phyloP scores from a whole-genome alignment of 1,284 basidiomycete species.

The Ganoderma meredithae region DNA sequence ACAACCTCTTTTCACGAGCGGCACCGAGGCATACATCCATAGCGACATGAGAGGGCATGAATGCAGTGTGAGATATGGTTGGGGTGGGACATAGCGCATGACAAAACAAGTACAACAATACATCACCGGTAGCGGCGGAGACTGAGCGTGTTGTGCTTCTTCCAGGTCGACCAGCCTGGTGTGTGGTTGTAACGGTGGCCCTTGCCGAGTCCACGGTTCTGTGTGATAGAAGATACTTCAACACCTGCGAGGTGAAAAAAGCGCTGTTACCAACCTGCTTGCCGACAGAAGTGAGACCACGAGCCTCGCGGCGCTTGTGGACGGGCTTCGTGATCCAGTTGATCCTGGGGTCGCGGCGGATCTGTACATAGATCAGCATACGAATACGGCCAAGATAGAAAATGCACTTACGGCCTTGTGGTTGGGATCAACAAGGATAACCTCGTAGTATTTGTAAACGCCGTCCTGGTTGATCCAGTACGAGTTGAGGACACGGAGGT shows the following conservation, averaged over 20 bases:
- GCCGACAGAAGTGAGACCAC: slow-evolving; percentile 96
- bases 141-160: slow-evolving; percentile 97
- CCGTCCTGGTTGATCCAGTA: slow-evolving; percentile 99
- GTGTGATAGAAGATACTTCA: slow-evolving; percentile 18
- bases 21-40: slow-evolving; percentile 44
- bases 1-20: slow-evolving; percentile 34
- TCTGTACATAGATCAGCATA: slow-evolving; percentile 50
- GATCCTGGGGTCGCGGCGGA: slow-evolving; percentile 95
- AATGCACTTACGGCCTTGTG: slow-evolving; percentile 84
- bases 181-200: slow-evolving; percentile 96
- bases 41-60: slow-evolving; percentile 41
- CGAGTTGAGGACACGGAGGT: slow-evolving; percentile 95
- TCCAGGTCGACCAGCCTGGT: slow-evolving; percentile 92
- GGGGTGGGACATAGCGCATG: slow-evolving; percentile 36
- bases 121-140: slow-evolving; percentile 96
- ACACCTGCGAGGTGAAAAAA: slow-evolving; percentile 16
- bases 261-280: slow-evolving; percentile 75
- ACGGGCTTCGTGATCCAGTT: slow-evolving; percentile 99
- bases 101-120: slow-evolving; percentile 40
- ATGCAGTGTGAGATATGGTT: slow-evolving; percentile 34
- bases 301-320: slow-evolving; percentile 98
- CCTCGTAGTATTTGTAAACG: slow-evolving; percentile 99
- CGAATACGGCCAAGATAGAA: background rate
- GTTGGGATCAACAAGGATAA: slow-evolving; percentile 95
- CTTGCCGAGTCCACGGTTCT: slow-evolving; percentile 96